These are phyloP conservation scores for Rhizoclosmatium sp. DNA, from an alignment of 192 early-diverging fungal genomes.

Conservation along the genomic window DNA sequence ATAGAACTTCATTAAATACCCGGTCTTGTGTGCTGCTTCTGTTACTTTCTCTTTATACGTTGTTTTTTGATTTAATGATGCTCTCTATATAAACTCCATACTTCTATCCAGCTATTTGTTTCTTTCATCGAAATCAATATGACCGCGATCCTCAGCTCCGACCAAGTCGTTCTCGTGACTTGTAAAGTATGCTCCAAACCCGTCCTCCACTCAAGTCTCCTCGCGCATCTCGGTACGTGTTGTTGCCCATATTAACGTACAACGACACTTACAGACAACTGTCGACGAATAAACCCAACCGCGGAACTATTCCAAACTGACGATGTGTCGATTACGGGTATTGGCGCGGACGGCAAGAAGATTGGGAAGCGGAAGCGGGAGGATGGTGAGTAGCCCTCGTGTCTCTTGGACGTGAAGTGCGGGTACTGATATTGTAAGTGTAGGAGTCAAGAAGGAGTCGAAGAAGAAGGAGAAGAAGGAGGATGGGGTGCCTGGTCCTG, in stretches of 20 bases:
- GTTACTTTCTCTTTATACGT: no score
- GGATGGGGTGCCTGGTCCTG: no score
- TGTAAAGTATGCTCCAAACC: constrained; percentile 74
- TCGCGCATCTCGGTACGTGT: constrained; percentile 65
- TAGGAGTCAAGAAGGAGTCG: background rate
- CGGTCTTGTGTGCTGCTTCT: no score
- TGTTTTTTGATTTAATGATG: no score
- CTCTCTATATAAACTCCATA: no score
- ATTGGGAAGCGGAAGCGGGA: background rate
- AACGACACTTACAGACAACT: constrained; percentile 30
- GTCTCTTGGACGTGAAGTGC: no score
- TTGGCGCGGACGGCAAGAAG: background rate
- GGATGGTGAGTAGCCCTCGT: background rate
- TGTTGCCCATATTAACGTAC: background rate
- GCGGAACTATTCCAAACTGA: constrained; percentile 3
- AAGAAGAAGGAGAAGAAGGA: background rate
- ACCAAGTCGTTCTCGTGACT: constrained; percentile 68
- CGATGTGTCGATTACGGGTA: background rate
- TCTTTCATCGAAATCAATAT: background rate
- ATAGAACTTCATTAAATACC: no score
- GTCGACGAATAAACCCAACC: constrained; percentile 21
- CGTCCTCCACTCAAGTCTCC: constrained; percentile 67
- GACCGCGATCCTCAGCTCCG: constrained; percentile 59
- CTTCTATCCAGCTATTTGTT: no score
- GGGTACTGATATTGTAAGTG: no score